Base-by-base conservation (phyloP, 1,284 basidiomycete genomes). In the Tremellales sp. region DNA sequence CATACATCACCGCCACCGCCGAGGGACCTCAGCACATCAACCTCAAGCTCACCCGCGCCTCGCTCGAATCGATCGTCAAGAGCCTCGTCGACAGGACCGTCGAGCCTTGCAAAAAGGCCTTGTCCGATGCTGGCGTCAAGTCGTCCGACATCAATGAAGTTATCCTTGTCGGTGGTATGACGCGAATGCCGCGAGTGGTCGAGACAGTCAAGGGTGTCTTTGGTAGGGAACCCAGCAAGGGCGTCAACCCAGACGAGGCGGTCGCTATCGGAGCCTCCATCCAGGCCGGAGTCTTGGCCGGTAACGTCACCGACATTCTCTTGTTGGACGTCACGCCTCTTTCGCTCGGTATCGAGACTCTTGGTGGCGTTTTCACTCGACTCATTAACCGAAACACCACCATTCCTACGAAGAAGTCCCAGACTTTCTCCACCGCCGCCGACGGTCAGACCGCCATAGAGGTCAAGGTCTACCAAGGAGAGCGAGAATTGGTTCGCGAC, bases 381-480 rank as follows among this genome's bases (percentile, higher is more conserved):
- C 81, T 91, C 45, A 92, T 93, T 77, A 86, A 84, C 74, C 87
- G 94, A 57, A 98, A 98, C 81, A 98, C 94, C 17, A 97, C 94
- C 55, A 97, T 97, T 77, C 94, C 94, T 19, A 97, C 93, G 69
- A 98, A 97, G 83, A 97, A 98, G 84, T 92, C 89, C 3, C 93
- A 97, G 75, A 87, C 87, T 49, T 98, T 97, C 82, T 97, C 94
- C 19, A 98, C 96, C 21, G 94, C 94, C 42, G 94, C 90, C 52
- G 90, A 96, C 62, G 85, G 90, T 57, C 96, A 94, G 78, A 94
- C 86, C 29, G 90, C 91, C 33, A 94, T 97, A 57, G 89, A 94
- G 75, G 90, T 97, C 76, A 94, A 96, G 83, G 89, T 97, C 65
- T 97, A 84, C 81, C 91, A 97, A 78, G 94, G 94, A 70, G 96